These are phyloP conservation scores for Populus hybrid DNA, from an alignment of 441 rosid genomes.

Conservation along the genomic window DNA sequence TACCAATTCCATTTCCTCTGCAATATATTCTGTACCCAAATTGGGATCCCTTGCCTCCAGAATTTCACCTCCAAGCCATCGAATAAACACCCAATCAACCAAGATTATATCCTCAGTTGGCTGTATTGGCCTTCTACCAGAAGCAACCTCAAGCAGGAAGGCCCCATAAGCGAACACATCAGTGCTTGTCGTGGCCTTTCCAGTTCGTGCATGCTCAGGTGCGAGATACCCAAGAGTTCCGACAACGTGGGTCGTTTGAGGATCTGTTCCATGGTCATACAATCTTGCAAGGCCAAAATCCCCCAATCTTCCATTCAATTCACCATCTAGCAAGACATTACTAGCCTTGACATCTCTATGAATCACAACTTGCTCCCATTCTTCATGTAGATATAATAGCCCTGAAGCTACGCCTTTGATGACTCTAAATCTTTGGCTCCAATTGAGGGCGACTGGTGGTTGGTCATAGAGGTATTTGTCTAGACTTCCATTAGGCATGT, in stretches of 20 bases:
- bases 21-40: conserved; percentile 23
- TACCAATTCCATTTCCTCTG: conserved; percentile 41
- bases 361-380: conserved; percentile 15
- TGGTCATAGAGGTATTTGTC: too few species aligned
- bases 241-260: conserved; percentile 36
- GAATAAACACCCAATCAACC: conserved; percentile 36
- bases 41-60: conserved; percentile 37
- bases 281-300: conserved; percentile 53
- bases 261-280: conserved; percentile 41
- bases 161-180: conserved; percentile 50
- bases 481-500: too few species aligned
- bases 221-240: conserved; percentile 55
- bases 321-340: conserved; percentile 40
- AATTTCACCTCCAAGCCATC: conserved; percentile 21
- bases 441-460: neutral
- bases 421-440: conserved; percentile 27
- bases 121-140: conserved; percentile 38
- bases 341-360: conserved; percentile 52
- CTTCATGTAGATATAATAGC: too few species aligned
- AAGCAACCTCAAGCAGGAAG: conserved; percentile 38
- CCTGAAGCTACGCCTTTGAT: too few species aligned
- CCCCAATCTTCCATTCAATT: conserved; percentile 40
- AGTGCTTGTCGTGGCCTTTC: conserved; percentile 40
- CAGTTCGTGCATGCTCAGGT: conserved; percentile 39
- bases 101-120: conserved; percentile 15